These are phyloP conservation scores for Fraxinus excelsior DNA, from an alignment of 257 asterid genomes.

Conservation along the genomic window DNA sequence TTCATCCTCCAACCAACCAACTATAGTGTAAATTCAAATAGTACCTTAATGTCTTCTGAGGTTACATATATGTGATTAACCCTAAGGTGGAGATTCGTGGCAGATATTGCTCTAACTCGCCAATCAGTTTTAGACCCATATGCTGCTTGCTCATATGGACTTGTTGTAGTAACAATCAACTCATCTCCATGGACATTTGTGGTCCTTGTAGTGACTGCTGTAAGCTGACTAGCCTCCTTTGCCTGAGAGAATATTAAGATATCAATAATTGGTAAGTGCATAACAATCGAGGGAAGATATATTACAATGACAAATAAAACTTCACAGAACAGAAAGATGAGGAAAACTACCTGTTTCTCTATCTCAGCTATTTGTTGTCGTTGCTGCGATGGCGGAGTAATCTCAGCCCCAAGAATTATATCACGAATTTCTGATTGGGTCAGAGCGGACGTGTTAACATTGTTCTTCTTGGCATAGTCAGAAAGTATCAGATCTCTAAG, in stretches of 20 bases:
- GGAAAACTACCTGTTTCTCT: conserved; percentile 73
- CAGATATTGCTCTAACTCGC: conserved; percentile 99
- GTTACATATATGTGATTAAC: conserved; percentile 97
- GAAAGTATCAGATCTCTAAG: conserved; percentile 94
- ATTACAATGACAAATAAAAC: neutral
- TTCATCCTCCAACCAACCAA: neutral
- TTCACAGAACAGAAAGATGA: neutral
- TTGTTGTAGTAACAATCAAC: conserved; percentile 86
- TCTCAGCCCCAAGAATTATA: conserved; percentile 97
- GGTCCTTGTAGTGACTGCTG: conserved; percentile 95
- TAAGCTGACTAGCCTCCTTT: conserved; percentile 90
- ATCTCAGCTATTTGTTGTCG: conserved; percentile 96
- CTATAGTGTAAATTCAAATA: neutral
- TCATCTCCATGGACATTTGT: conserved; percentile 96
- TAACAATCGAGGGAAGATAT: neutral
- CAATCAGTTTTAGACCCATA: conserved; percentile 94
- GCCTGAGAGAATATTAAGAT: conserved; percentile 48
- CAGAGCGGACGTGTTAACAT: conserved; percentile 91
- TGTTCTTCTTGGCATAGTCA: conserved; percentile 97
- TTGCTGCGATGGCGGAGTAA: conserved; percentile 98
- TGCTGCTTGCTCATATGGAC: conserved; percentile 94
- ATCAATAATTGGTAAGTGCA: neutral
- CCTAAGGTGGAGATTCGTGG: conserved; percentile 93
- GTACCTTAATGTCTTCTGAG: conserved; percentile 97
- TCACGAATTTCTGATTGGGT: conserved; percentile 98